These are phyloP conservation scores for Chytridium lagenaria DNA, from an alignment of 371 early-diverging fungal species.

Conservation along the genomic window DNA sequence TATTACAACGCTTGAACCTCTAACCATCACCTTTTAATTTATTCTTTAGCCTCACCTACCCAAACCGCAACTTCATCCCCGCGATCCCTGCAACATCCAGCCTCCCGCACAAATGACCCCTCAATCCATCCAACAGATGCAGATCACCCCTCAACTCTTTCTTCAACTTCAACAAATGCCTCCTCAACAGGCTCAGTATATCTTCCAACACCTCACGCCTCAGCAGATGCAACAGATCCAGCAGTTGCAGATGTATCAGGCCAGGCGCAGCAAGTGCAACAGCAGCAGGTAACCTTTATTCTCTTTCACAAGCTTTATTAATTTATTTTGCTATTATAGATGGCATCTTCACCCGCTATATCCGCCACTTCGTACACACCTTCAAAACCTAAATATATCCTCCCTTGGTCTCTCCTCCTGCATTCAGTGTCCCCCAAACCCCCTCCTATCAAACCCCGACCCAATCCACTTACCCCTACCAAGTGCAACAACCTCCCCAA, in stretches of 20 bases:
- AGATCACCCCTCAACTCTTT: conserved; percentile 13
- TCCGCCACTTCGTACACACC: not conserved
- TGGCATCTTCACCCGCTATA: not conserved
- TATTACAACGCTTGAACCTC: no score
- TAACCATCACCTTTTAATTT: no score
- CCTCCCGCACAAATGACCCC: no score
- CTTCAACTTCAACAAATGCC: conserved; percentile 12
- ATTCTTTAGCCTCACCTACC: no score
- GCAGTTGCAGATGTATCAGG: not conserved
- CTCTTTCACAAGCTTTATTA: not conserved
- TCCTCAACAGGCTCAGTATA: not conserved
- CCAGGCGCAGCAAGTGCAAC: conserved; percentile 1
- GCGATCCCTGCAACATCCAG: no score
- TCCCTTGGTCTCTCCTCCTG: not conserved
- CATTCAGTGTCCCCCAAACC: not conserved
- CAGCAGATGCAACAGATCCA: conserved; percentile 8
- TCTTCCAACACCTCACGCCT: conserved; percentile 10
- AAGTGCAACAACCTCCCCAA: not conserved
- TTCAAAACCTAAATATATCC: not conserved
- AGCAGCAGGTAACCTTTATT: not conserved
- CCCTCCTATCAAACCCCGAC: not conserved
- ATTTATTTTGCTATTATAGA: not conserved
- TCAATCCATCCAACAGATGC: conserved; percentile 16
- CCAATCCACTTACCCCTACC: not conserved
- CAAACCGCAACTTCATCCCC: no score